Percentiles rank a stretch among this genome's conserved stretches.
Conservation (phyloP, 441 rosid species). For the Metrosideros polymorpha region DNA sequence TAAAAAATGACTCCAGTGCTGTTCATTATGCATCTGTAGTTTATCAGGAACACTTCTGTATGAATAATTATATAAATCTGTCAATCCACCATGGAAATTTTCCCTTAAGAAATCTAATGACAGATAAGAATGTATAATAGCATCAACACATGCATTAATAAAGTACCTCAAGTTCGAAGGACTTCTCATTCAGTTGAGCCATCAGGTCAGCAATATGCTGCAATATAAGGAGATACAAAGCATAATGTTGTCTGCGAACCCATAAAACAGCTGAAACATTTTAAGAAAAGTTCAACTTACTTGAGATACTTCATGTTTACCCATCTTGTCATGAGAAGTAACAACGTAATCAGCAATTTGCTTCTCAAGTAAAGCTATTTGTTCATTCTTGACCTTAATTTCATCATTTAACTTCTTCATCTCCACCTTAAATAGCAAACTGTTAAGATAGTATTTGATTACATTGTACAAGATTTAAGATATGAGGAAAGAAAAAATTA, state of each 20-base stretch:
- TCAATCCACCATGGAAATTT: neutral
- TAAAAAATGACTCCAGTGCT: neutral
- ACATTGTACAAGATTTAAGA: constrained; percentile 1
- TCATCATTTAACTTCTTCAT: constrained; percentile 53
- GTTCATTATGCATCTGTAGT: neutral
- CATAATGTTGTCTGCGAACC: constrained; percentile 10
- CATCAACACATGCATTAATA: constrained; percentile 10
- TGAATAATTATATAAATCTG: neutral
- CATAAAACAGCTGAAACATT: neutral
- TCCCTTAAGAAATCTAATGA: neutral
- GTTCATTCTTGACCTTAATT: constrained; percentile 64
- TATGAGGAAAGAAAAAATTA: constrained; percentile 14
- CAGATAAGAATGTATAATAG: neutral
- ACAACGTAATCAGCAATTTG: constrained; percentile 60
- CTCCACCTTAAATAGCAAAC: constrained; percentile 50
- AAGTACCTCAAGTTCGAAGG: constrained; percentile 91
- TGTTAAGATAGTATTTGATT: neutral
- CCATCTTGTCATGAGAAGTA: constrained; percentile 50
- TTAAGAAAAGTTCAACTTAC: constrained; percentile 24
- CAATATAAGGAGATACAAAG: constrained; percentile 10
- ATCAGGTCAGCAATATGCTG: constrained; percentile 77
- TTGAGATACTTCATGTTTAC: constrained; percentile 51
- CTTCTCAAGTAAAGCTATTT: constrained; percentile 67
- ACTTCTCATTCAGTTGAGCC: constrained; percentile 81
- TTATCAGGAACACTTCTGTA: neutral